Evolutionary conservation across 176 grass and related monocot genomes (phyloP), one percentile per base, ranked within the genome.

Genomic region (Aegilops longissima): DNA sequence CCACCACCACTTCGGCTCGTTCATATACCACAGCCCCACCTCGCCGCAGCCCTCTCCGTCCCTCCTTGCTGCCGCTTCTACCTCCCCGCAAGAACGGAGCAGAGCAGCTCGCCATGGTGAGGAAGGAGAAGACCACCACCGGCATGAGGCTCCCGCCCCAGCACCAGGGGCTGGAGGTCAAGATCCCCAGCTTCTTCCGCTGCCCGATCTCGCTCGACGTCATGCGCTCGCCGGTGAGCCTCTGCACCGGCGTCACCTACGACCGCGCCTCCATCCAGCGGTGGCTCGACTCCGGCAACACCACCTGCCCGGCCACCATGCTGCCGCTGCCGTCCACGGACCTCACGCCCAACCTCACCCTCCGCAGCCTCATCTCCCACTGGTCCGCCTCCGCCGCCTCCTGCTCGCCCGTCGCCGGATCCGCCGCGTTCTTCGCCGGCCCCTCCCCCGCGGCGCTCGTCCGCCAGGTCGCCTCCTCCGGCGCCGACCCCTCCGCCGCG

Each of bases 151-250:
- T 90, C 13, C 78, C 86, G 0, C 58, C 59, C 39, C 85, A 84
- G 82, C 81, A 91, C 85, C 80, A 80, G 66, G 51, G 67, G 3
- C 86, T 99, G 9, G 87, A 93, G 88, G 90, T 96, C 33, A 96
- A 93, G 77, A 70, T 99, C 78, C 97, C 94, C 42, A 92, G 83
- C 85, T 93, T 88, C 87, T 99, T 99, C 90, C 88, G 87, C 51
- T 99, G 97, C 80, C 97, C 97, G 4, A 99, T 99, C 83, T 99
- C 97, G 2, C 90, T 99, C 1, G 94, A 99, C 69, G 94, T 99
- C n/a, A 99, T 99, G 97, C 86, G 90, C 14, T 99, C 97, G 30
- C 97, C 97, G 42, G 97, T 99, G 3, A 96, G 94, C 87, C 94
- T 99, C 54, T 96, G 87, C 92, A 99, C 97, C 67, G 97, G 97